Base-by-base conservation (phyloP, 805 yeast species). In the Candida methanosorbosa region DNA sequence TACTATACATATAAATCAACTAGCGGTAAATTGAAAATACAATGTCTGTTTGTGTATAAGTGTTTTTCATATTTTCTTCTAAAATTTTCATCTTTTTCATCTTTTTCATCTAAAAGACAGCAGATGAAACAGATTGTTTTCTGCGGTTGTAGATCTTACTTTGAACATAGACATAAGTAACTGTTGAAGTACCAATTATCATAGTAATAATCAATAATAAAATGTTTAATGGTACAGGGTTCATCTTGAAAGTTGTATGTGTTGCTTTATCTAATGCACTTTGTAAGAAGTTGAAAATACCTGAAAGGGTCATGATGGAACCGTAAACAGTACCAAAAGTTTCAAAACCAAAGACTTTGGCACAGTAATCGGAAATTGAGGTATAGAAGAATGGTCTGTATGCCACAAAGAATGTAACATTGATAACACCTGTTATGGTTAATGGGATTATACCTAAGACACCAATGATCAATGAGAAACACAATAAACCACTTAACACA, bases 301-400 rank as follows among this genome's bases (percentile, higher is more conserved):
- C 79, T 1, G 77, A 64, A 18, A 68, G 56, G 29, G 75, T 66
- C 56, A 72, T 70, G 22, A 72, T 68, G 15, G 72, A 54, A n/a
- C 78, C 78, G 45, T 73, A 73, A 20, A 73, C 66, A 1, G 75
- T 68, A 27, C 81, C 79, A 49, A 73, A 70, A 9, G 79, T 71
- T 45, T 72, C 77, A 42, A 70, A 66, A 1, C 81, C 81, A 50
- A 75, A 77, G 32, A 71, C 77, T 50, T 77, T 78, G 19, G 81
- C 77, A 46, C 78, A 72, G 47, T 63, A 68, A 48, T 72, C 79
- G 3, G 74, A 66, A 26, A 72, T 57, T 2, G 75, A 61, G n/a
- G 79, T 72, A 48, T 72, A 72, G 53, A 70, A 72, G 43, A 72
- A 70, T 25, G 78, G 79, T 50, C 79, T 62, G 57, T 67, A 72